Base-by-base conservation (phyloP, 495 filamentous ascomycete species). In the Venustampulla echinocandica region DNA sequence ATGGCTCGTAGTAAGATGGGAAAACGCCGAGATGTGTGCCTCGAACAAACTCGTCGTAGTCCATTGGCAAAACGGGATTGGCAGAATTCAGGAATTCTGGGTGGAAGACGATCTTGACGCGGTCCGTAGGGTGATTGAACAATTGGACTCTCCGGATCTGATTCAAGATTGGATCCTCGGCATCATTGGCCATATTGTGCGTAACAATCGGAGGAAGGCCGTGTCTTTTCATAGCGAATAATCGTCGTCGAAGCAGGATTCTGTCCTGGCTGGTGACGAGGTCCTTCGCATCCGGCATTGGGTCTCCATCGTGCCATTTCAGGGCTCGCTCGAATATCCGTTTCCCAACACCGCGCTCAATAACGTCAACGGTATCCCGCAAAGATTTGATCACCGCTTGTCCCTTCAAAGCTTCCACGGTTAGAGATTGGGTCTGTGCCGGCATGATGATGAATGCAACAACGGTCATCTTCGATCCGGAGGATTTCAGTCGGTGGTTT, bases 401-500 rank as follows among this genome's bases (percentile, higher is more conserved):
- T 42, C 92, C 92, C 65, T 95, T 95, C 44, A 98, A 73, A 5
- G 92, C 84, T 67, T 98, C 92, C 11, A 98, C 92, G 0, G 93
- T 94, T 42, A 98, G 69, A 0, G 92, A 96, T 6, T 87, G 81
- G n/a, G 92, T 96, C 64, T 97, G 88, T 2, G 92, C 92, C 3
- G 93, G 93, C 89, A 97, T 94, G 62, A 98, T 96, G 59, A 98
- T 85, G 61, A 98, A 98, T 13, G 92, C 90, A n/a, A 98, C 93
- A 17, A 98, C 84, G 0, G 92, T 98, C 57, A 77, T 94, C 65
- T 90, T 92, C 50, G 89, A 95, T 14, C 85, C 84, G 19, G 78
- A 66, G 44, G 66, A 63, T 72, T 97, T 98, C 46, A 98, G 76
- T 25, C 82, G 78, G 69, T 96, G 90, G 66, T 98, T 97, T 54